A percentile compares a stretch with the other conserved stretches of the same genome.
Conservation (phyloP, 495 filamentous ascomycete species). For the Darksidea phi region DNA sequence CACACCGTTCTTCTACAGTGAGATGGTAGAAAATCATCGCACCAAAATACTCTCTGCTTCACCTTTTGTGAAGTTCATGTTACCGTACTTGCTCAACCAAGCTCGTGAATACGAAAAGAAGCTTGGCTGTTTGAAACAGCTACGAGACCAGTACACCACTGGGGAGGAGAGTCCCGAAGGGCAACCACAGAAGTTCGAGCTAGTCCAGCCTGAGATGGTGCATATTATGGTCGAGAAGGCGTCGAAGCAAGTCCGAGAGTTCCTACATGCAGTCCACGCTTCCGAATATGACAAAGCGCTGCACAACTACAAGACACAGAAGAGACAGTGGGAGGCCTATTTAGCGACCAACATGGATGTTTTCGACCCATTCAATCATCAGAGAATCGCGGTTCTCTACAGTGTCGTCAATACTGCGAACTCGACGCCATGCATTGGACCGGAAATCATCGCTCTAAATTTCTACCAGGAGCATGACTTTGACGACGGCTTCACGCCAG, state of each 20-base stretch:
- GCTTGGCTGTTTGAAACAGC: constrained; percentile 71
- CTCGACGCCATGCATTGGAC: constrained; percentile 87
- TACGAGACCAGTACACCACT: constrained; percentile 70
- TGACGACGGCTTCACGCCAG: constrained; percentile 68
- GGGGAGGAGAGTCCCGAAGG: constrained; percentile 43
- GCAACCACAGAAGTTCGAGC: constrained; percentile 68
- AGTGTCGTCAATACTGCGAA: constrained; percentile 88
- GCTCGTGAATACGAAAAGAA: constrained; percentile 86
- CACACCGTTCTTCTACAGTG: constrained; percentile 87
- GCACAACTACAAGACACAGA: constrained; percentile 92
- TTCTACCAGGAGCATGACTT: constrained; percentile 89
- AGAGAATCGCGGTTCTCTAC: constrained; percentile 93
- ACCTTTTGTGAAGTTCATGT: constrained; percentile 91
- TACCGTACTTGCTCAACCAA: constrained; percentile 88
- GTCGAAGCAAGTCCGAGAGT: constrained; percentile 83
- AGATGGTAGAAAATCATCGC: constrained; percentile 88
- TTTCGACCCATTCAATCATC: constrained; percentile 91
- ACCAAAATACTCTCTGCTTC: constrained; percentile 94
- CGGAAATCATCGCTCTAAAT: constrained; percentile 76
- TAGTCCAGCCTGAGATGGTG: constrained; percentile 94
- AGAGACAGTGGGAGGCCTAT: constrained; percentile 91
- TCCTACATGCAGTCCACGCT: constrained; percentile 89
- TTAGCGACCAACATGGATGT: constrained; percentile 77
- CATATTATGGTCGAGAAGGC: constrained; percentile 72
- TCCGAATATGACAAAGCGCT: constrained; percentile 94